Conservation (phyloP, 257 asterid genomes). For the Thymus mandschuricus region DNA sequence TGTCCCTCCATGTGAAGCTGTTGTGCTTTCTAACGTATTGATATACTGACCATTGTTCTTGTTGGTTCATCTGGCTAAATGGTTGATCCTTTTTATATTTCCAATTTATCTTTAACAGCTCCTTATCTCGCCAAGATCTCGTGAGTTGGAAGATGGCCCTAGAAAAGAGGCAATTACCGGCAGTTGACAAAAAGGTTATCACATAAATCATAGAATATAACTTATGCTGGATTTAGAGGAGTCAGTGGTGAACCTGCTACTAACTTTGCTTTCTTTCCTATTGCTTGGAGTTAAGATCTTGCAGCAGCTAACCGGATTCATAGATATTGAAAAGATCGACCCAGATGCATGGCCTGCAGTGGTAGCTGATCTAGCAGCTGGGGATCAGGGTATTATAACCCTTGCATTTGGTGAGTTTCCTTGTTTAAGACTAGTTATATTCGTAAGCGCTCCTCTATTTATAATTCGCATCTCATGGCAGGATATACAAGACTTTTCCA, state of each 20-base stretch:
- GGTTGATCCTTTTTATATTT: constrained; percentile 27
- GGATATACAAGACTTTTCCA: constrained; percentile 98
- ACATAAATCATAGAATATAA: constrained; percentile 22
- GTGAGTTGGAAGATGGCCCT: constrained; percentile 98
- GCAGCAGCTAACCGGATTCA: constrained; percentile 90
- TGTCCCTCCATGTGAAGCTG: constrained; percentile 14
- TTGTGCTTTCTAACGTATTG: constrained; percentile 22
- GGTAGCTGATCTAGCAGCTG: constrained; percentile 83
- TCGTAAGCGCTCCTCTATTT: constrained; percentile 24
- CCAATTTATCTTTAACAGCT: constrained; percentile 46
- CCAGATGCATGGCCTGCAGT: constrained; percentile 99
- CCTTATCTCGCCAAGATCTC: constrained; percentile 95
- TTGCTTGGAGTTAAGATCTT: constrained; percentile 49
- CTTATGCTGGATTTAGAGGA: constrained; percentile 19
- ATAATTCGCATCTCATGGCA: constrained; percentile 33
- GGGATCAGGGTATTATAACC: constrained; percentile 88
- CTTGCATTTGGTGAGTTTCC: constrained; percentile 83
- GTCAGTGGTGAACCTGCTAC: constrained; percentile 27
- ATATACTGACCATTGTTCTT: constrained; percentile 12
- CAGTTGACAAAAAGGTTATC: constrained; percentile 78
- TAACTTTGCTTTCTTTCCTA: constrained; percentile 25
- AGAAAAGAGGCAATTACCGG: constrained; percentile 88
- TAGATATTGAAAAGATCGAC: constrained; percentile 86
- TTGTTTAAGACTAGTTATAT: not conserved
- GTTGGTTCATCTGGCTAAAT: constrained; percentile 25